Percentiles rank a stretch among this genome's conserved stretches.
Evolutionary conservation across 176 grass and related monocot genomes (phyloP).

Genomic region (Cenchrus purpureus): DNA sequence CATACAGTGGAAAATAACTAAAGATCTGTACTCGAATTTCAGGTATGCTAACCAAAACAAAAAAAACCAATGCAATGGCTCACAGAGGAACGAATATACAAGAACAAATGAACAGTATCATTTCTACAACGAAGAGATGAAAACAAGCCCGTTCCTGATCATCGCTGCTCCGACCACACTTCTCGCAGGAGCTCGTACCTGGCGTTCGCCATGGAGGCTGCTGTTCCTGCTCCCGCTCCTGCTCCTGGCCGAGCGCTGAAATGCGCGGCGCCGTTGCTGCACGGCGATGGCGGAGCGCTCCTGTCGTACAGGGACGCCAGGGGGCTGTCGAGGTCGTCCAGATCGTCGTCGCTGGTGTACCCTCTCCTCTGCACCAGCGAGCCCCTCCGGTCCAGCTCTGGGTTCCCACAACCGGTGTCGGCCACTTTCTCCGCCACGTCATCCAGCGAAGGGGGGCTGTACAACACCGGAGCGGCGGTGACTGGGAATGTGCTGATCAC

Average conservation of each 20-base stretch:
- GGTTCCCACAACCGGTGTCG: background rate
- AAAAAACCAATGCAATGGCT: background rate
- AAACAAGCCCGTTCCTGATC: background rate
- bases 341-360: conserved; percentile 83
- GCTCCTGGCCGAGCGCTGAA: conserved; percentile 8
- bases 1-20: background rate
- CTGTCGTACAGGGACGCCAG: conserved; percentile 62
- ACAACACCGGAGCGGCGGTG: conserved; percentile 57
- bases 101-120: background rate
- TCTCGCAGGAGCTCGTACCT: conserved; percentile 73
- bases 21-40: background rate
- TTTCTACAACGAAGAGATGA: background rate
- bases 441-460: conserved; percentile 45
- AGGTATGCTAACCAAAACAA: background rate
- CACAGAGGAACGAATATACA: conserved; percentile 26
- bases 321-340: conserved; percentile 67
- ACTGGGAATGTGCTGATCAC: conserved; percentile 63
- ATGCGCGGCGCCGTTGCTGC: background rate
- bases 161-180: conserved; percentile 57
- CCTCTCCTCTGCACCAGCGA: conserved; percentile 68
- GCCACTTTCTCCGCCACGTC: conserved; percentile 56
- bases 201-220: conserved; percentile 34
- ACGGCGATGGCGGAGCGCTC: conserved; percentile 55
- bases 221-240: background rate
- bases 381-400: conserved; percentile 32